phyloP scores from a whole-genome alignment of 768 basidiomycete genomes.

The Podaxis sp. region DNA sequence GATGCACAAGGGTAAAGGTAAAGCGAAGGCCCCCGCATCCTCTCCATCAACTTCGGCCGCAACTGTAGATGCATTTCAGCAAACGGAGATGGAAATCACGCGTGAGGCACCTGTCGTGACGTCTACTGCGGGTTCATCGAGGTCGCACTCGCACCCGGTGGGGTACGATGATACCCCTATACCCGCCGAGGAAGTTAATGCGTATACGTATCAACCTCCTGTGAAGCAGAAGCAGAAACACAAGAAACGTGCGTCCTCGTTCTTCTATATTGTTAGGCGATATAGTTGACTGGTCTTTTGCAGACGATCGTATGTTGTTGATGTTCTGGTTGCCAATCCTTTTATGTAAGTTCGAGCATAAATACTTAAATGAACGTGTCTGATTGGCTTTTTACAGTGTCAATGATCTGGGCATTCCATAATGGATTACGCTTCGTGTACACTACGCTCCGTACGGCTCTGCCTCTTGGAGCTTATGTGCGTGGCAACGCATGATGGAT shows the following conservation, averaged over 20 bases:
- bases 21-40: not conserved
- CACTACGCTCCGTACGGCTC: slow-evolving; percentile 44
- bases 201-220: slow-evolving; percentile 62
- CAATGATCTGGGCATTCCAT: slow-evolving; percentile 60
- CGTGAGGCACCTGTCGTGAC: slow-evolving; percentile 14
- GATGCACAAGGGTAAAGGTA: slow-evolving; percentile 3
- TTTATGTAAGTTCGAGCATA: slow-evolving; percentile 50
- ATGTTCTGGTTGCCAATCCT: slow-evolving; percentile 88
- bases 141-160: slow-evolving; percentile 31
- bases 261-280: not conserved
- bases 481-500: slow-evolving; percentile 30
- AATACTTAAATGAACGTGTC: not conserved
- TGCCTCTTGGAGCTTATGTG: slow-evolving; percentile 43
- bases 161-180: slow-evolving; percentile 48
- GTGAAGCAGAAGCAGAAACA: slow-evolving; percentile 30
- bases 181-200: slow-evolving; percentile 66
- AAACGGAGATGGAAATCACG: slow-evolving; percentile 16
- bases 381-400: slow-evolving; percentile 36
- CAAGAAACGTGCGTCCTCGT: slow-evolving; percentile 63
- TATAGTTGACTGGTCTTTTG: slow-evolving; percentile 13
- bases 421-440: slow-evolving; percentile 51
- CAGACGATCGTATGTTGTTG: slow-evolving; percentile 83
- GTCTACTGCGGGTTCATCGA: slow-evolving; percentile 21
- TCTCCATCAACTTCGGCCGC: not conserved
- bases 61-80: not conserved